Evolutionary conservation across 2,329 filamentous ascomycete genomes (phyloP), one percentile per base, ranked within the genome.

Genomic region (Ophiostoma sp.): DNA sequence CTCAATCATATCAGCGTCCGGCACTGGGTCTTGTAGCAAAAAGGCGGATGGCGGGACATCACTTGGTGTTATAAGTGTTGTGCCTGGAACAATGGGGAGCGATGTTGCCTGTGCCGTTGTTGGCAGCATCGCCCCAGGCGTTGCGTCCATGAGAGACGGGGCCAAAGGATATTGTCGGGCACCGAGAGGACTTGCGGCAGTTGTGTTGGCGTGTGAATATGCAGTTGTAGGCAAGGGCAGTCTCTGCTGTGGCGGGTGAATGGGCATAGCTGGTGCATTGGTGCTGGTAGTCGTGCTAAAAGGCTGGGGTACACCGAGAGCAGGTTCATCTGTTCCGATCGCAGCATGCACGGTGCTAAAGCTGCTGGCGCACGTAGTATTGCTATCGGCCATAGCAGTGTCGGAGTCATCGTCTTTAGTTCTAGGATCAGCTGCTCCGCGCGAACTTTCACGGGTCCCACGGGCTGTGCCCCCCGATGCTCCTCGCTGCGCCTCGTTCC

Each of bases 1-100:
- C 4, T 64, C 52, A 3, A 66, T 65, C 69, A 70, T 69, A 27
- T 70, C 69, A 0, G 64, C 58, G 18, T 72, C 66, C 1, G 41
- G 44, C 16, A 64, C 41, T 14, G n/a, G 63, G n/a, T 47, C 63
- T 18, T 27, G 63, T 6, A 47, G 18, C 8, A 27, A 38, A 5
- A 18, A 64, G 7, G 41, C 8, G 4, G 41, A 44, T 11, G 42
- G 42, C 18, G 42, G n/a, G 4, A 36, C 40, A 2, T 18, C 27
- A 11, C 55, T 27, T 60, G 55, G 8, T 14, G 38, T 16, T 11
- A 38, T 38, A 38, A 63, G 38, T 5, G 16, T 42, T 4, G n/a
- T 2, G n/a, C 40, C 60, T 3, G 60, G 5, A 4, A 8, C 60
- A 16, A 63, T 12, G 3, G 60, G 14, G 4, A 42, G 16, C 7